Conservation (phyloP, 2,329 filamentous ascomycete species). For the Aureobasidium sp. region DNA sequence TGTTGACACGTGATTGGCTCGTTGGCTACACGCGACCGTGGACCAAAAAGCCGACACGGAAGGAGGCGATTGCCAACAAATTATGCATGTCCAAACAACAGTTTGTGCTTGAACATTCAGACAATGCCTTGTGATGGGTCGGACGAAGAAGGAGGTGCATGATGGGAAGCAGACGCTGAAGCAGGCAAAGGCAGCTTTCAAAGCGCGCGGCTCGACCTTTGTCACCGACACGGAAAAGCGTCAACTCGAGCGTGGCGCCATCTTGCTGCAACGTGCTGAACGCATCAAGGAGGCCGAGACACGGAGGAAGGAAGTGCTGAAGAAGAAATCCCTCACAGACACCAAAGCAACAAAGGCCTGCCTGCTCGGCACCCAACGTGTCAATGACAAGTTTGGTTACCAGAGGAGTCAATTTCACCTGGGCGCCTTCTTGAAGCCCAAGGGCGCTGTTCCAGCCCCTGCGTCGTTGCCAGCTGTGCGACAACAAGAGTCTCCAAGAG, state of each 20-base stretch:
- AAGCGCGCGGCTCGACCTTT: slow-evolving; percentile 23
- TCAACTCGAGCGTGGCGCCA: slow-evolving; percentile 25
- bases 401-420: slow-evolving; percentile 29
- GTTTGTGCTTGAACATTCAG: slow-evolving; percentile 1
- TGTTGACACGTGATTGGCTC: neutral
- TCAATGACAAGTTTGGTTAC: slow-evolving; percentile 26
- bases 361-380: slow-evolving; percentile 24
- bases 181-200: slow-evolving; percentile 30
- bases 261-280: slow-evolving; percentile 27
- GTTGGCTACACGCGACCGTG: neutral
- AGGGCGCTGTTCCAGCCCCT: neutral
- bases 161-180: slow-evolving; percentile 24
- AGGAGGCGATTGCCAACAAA: neutral
- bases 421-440: slow-evolving; percentile 25
- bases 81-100: slow-evolving; percentile 2
- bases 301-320: slow-evolving; percentile 21
- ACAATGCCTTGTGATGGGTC: slow-evolving; percentile 6
- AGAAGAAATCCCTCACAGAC: slow-evolving; percentile 22
- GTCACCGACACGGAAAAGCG: slow-evolving; percentile 25
- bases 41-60: neutral
- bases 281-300: slow-evolving; percentile 26
- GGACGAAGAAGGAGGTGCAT: slow-evolving; percentile 7
- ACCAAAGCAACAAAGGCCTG: slow-evolving; percentile 13
- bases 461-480: neutral
- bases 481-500: neutral